Base-by-base conservation (phyloP, 139 green algal genomes). In the Desmodesmus armatus region DNA sequence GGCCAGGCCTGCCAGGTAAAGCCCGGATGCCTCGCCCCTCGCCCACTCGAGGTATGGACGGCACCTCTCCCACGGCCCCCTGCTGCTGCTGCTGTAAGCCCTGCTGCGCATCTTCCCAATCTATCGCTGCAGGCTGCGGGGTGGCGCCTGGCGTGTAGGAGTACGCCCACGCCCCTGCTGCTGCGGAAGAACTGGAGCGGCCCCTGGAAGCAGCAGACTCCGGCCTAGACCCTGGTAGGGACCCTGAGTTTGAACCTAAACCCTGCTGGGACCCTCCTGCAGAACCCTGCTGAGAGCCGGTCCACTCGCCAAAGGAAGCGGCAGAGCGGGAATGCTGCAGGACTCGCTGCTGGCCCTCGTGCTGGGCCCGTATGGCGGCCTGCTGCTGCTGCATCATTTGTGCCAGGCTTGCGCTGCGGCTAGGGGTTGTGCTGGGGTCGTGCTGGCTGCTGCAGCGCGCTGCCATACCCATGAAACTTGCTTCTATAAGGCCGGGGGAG, bases 401-500 rank as follows among this genome's bases (percentile, higher is more conserved):
- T n/a, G n/a, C n/a, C n/a, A n/a, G n/a, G n/a, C n/a, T n/a, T n/a
- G n/a, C n/a, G n/a, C n/a, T n/a, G n/a, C n/a, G n/a, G n/a, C n/a
- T n/a, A n/a, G n/a, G n/a, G n/a, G n/a, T n/a, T n/a, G n/a, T n/a
- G 37, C 37, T 33, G 67, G 63, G 21, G 2, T 41, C 11, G n/a
- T 69, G 60, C 60, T 69, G 60, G 21, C 63, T 27, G 31, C 7
- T 41, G n/a, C 29, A 43, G 13, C 76, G 37, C 43, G 76, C 76
- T 33, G 76, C 76, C 17, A 82, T 13, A 17, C 76, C 76, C 76
- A 82, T 82, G 55, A 82, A 82, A 29, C 55, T 60, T 5, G 76
- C 76, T 40, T 82, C 76, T 31, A 82, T 71, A 0, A 82, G 55
- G 6, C 76, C 76, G 5, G 76, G 76, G 3, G 76, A 82, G 2